phyloP scores from a whole-genome alignment of 2,329 filamentous ascomycete species.

The Alternaria conjuncta region DNA sequence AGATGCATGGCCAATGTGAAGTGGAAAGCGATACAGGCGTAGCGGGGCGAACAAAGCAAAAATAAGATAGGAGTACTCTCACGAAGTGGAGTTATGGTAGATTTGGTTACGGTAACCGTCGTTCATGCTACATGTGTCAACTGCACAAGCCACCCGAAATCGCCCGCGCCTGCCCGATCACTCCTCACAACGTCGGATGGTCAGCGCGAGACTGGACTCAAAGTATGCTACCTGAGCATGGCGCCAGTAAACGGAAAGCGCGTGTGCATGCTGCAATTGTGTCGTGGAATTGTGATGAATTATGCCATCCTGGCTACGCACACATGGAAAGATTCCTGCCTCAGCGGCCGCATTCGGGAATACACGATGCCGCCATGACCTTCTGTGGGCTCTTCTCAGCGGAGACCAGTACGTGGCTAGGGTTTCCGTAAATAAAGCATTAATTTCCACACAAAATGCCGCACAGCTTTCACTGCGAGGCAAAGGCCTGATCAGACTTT shows the following conservation, averaged over 20 bases:
- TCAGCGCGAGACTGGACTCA: not conserved
- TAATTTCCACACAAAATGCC: not conserved
- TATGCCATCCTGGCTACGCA: not conserved
- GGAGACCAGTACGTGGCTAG: not conserved
- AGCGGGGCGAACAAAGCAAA: not conserved
- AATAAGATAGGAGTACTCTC: not conserved
- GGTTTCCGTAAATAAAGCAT: not conserved
- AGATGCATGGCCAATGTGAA: not conserved
- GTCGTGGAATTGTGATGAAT: not conserved
- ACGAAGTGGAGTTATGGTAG: not conserved
- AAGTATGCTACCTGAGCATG: not conserved
- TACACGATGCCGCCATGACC: not conserved
- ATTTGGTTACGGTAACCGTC: conserved; percentile 4
- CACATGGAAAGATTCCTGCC: not conserved
- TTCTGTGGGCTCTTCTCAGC: not conserved
- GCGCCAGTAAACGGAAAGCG: not conserved
- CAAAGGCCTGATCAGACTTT: not conserved
- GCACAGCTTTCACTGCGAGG: not conserved
- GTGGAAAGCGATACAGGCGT: not conserved
- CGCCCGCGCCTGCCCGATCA: conserved; percentile 2
- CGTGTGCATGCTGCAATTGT: not conserved
- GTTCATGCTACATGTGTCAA: not conserved
- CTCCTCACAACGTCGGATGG: not conserved
- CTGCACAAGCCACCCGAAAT: not conserved
- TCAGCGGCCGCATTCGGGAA: not conserved